Conservation (phyloP, 257 asterid species). For the Nicotiana benthamiana region DNA sequence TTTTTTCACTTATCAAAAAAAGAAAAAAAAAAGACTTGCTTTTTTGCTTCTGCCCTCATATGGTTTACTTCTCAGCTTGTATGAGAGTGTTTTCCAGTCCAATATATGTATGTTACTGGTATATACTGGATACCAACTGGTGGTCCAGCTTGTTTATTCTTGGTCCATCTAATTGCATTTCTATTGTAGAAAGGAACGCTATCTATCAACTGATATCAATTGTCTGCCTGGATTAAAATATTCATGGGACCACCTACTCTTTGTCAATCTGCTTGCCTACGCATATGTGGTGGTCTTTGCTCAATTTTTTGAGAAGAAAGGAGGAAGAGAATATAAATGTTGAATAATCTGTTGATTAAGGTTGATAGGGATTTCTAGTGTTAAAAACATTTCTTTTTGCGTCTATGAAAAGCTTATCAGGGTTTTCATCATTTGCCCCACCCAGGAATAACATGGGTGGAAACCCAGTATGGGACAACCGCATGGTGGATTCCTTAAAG, state of each 20-base stretch:
- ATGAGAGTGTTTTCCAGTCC: not conserved
- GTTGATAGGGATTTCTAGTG: not conserved
- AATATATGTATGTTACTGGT: not conserved
- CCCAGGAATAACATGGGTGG: constrained; percentile 86
- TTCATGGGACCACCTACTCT: not conserved
- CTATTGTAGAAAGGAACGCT: not conserved
- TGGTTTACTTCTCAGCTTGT: not conserved
- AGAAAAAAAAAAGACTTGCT: not conserved
- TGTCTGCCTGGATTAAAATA: not conserved
- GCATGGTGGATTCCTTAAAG: constrained; percentile 71
- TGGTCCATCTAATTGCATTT: not conserved
- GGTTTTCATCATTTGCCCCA: not conserved
- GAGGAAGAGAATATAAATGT: not conserved
- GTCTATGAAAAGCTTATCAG: not conserved
- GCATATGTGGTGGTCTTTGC: not conserved
- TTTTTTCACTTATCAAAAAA: too few species aligned
- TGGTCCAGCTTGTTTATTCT: not conserved
- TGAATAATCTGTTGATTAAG: not conserved
- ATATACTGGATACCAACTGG: not conserved
- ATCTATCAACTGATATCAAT: not conserved
- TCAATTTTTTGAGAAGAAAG: not conserved
- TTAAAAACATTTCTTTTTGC: not conserved
- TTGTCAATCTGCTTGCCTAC: not conserved
- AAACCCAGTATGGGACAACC: constrained; percentile 87
- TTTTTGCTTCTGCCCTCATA: not conserved